These are phyloP conservation scores for Ophiosphaerella korrae DNA, from an alignment of 2,329 filamentous ascomycete species.

Conservation along the genomic window DNA sequence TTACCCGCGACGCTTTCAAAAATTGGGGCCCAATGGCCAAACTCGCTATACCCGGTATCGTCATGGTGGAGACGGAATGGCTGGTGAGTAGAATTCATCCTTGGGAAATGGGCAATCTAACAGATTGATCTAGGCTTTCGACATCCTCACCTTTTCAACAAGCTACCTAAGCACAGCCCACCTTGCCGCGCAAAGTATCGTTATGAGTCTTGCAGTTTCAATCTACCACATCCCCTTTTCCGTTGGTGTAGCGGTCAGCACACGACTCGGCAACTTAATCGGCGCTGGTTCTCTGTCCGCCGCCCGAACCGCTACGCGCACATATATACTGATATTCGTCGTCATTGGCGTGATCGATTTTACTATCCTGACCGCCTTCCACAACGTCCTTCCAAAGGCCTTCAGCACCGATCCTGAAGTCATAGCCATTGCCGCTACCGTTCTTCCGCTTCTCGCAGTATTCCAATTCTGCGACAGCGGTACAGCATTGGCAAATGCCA, in stretches of 20 bases:
- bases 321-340: slow-evolving; percentile 41
- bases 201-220: slow-evolving; percentile 43
- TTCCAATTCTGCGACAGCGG: slow-evolving; percentile 49
- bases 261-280: slow-evolving; percentile 48
- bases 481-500: slow-evolving; percentile 44
- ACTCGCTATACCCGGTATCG: slow-evolving; percentile 85
- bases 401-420: slow-evolving; percentile 46
- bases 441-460: slow-evolving; percentile 43
- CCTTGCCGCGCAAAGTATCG: slow-evolving; percentile 74
- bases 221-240: slow-evolving; percentile 50
- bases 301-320: slow-evolving; percentile 40
- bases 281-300: slow-evolving; percentile 43
- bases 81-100: slow-evolving; percentile 18
- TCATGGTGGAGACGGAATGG: slow-evolving; percentile 81
- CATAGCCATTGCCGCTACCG: slow-evolving; percentile 36
- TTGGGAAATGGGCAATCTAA: neutral
- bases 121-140: slow-evolving; percentile 7
- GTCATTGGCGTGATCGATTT: slow-evolving; percentile 44
- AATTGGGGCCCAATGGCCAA: slow-evolving; percentile 87
- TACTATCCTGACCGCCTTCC: slow-evolving; percentile 33
- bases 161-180: slow-evolving; percentile 79
- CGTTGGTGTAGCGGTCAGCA: slow-evolving; percentile 46
- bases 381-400: slow-evolving; percentile 39
- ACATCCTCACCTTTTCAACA: slow-evolving; percentile 69
- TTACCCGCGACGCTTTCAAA: slow-evolving; percentile 67